Base-by-base conservation (phyloP, 768 basidiomycete genomes). In the Thelephora aurantiotincta region DNA sequence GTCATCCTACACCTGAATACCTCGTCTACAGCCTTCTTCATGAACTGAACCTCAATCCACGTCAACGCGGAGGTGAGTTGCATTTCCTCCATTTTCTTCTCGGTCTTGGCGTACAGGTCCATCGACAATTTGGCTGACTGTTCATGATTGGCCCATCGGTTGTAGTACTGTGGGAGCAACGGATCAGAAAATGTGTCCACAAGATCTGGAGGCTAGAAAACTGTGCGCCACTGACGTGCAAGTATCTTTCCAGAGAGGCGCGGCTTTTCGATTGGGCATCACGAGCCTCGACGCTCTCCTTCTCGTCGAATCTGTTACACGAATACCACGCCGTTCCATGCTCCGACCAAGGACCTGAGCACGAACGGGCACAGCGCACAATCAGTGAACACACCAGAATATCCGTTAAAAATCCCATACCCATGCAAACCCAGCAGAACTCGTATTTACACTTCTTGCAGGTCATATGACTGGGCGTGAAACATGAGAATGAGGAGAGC, bases 31-130 rank as follows among this genome's bases (percentile, higher is more conserved):
- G 96, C 96, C 64, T 93, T 93, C 72, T 91, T 92, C 75, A 96
- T 93, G 65, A 99, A 99, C 66, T 98, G 94, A 26, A 82, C 92
- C 65, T 99, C 93, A 55, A 99, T 99, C 96, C 96, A 99, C 2
- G 91, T 92, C 35, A 99, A 67, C 48, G 80, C 74, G 2, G 89
- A 91, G 11, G 81, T 82, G 52, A 91, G 75, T 69, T 98, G 96
- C 84, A 98, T 94, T 66, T 96, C 91, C 64, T 97, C 92, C 96
- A 99, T 99, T 80, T 97, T 97, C 77, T 94, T 92, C 74, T 99
- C 93, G 11, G 94, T 97, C 70, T 92, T 92, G 48, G 74, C 74
- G 63, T 93, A 94, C 36, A 98, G 70, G 53, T 97, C 91, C 13
- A 87, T 63, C 14, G 94, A 92, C 45, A 99, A 80, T 65, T 92